Evolutionary conservation across 106 monocot species (phyloP).

Genomic region (Acorus calamus): DNA sequence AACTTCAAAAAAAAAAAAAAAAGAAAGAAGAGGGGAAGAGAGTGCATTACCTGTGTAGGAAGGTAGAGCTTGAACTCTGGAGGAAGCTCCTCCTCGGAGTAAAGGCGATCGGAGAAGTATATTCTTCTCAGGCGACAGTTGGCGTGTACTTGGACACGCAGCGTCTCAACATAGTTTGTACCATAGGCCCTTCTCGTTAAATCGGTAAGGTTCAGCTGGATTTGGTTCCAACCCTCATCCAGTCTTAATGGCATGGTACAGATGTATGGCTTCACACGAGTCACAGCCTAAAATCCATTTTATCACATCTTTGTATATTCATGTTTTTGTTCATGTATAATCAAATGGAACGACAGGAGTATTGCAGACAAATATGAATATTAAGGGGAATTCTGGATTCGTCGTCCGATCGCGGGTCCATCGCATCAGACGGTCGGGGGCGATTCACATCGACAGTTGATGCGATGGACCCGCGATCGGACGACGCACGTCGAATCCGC

Average conservation of each 20-base stretch:
- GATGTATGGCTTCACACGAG: conserved; percentile 91
- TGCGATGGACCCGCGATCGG: no score
- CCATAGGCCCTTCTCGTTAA: conserved; percentile 91
- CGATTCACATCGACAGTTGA: no score
- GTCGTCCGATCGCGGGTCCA: no score
- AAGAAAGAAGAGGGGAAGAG: no score
- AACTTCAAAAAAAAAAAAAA: no score
- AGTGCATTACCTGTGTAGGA: conserved; percentile 58
- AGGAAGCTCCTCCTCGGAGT: conserved; percentile 95
- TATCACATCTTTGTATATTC: no score
- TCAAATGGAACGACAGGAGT: no score
- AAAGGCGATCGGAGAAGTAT: conserved; percentile 89
- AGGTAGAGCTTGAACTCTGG: conserved; percentile 97
- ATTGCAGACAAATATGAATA: no score
- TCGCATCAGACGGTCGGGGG: no score
- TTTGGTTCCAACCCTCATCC: conserved; percentile 96
- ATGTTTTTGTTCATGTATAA: no score
- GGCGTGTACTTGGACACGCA: conserved; percentile 91
- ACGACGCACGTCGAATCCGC: no score
- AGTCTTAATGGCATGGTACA: conserved; percentile 89
- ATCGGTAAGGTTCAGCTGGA: conserved; percentile 87
- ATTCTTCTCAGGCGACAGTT: conserved; percentile 91
- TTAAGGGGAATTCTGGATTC: no score
- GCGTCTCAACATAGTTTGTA: conserved; percentile 94
- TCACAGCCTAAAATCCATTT: conserved; percentile 36